Base-by-base conservation (phyloP, 1,284 basidiomycete genomes). In the Leccinum pseudoinsigne region DNA sequence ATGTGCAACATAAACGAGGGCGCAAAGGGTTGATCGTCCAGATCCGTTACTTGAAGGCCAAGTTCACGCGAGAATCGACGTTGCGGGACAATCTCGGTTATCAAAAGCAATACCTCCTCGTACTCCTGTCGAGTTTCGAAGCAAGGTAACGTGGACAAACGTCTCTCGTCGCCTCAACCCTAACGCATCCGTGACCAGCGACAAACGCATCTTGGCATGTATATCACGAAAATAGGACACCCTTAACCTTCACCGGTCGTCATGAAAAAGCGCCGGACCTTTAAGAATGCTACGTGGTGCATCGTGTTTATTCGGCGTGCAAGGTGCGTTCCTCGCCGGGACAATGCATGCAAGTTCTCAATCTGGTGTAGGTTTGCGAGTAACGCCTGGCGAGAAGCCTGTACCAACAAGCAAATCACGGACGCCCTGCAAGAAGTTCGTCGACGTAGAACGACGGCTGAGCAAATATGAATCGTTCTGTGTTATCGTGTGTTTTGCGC, bases 1-100 rank as follows among this genome's bases (percentile, higher is more conserved):
- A 84, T 68, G 66, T 79, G 3, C 86, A 87, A 72, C 93, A 96
- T 74, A 91, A 89, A 63, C 85, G 86, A 65, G 94, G 96, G 76
- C 92, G 90, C 78, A 94, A 95, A 73, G 94, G 94, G 12, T 79
- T 96, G 21, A 84, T 96, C 62, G 84, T 93, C 4, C 92, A 97
- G 74, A 95, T 98, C 67, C 85, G 85, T 57, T 98, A 98, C 77
- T 84, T 98, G 67, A 97, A 98, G 75, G 90, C 92, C 56, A 94
- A 94, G 73, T 96, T 91, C 76, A 90, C 86, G 1, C 84, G 97
- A 38, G 97, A 99, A 78, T 86, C 88, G 23, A 82, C 84, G 1
- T 86, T 97, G 78, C 85, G 96, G n/a, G 83, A 82, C 61, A 89
- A 90, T 68, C 79, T 98, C 55, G 81, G 84, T 4, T 89, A 94